A percentile compares a stretch with the other conserved stretches of the same genome.
Evolutionary conservation across 352 stramenopile species (phyloP).

Genomic region (Thalassiosira mediterranea): DNA sequence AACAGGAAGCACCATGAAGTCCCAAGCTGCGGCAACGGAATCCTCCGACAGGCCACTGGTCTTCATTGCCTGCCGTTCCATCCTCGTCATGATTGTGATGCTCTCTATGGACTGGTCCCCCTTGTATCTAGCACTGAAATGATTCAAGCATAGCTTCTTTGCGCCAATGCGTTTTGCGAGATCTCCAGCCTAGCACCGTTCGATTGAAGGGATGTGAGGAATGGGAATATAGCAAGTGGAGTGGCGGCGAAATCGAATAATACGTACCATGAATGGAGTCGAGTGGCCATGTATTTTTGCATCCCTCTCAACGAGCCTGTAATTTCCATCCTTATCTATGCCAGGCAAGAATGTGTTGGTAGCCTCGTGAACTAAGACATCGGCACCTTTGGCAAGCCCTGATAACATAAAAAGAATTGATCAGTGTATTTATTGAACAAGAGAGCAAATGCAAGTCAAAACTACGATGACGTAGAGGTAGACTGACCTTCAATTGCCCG

Average conservation of each 20-base stretch:
- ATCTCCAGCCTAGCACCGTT: too few relatives aligned
- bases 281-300: constrained; percentile 87
- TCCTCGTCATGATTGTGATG: constrained; percentile 80
- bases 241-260: too few relatives aligned
- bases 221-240: too few relatives aligned
- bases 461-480: too few relatives aligned
- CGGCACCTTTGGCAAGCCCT: constrained; percentile 78
- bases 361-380: constrained; percentile 90
- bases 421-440: too few relatives aligned
- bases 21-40: constrained; percentile 82
- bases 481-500: constrained; percentile 68
- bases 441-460: too few relatives aligned
- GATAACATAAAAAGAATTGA: too few relatives aligned
- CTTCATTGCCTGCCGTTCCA: constrained; percentile 75
- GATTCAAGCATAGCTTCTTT: constrained; percentile 86
- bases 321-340: constrained; percentile 68
- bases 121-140: constrained; percentile 88
- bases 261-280: constrained; percentile 89
- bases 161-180: constrained; percentile 84
- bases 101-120: constrained; percentile 74
- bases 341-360: constrained; percentile 84
- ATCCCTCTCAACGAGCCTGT: constrained; percentile 59
- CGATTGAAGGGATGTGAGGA: too few relatives aligned
- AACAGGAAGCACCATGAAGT: constrained; percentile 79
- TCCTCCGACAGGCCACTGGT: constrained; percentile 57